A percentile compares a stretch with the other conserved stretches of the same genome.
Conservation (phyloP, 805 yeast species). For the Saccharomyces paradoxus region DNA sequence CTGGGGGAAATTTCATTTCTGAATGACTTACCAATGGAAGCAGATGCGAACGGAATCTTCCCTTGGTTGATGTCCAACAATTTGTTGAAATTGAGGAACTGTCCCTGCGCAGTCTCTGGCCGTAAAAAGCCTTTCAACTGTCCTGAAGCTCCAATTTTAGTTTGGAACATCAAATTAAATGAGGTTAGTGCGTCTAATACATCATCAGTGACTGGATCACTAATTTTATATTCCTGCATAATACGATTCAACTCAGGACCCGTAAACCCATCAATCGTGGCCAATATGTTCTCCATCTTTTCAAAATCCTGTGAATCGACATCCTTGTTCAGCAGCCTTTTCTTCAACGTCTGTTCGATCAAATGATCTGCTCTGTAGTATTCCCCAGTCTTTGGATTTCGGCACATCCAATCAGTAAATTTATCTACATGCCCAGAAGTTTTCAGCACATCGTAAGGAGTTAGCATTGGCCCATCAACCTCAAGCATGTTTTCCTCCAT, state of each 20-base stretch:
- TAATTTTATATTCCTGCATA: conserved; percentile 72
- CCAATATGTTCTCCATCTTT: conserved; percentile 90
- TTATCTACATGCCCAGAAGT: conserved; percentile 99
- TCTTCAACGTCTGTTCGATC: conserved; percentile 94
- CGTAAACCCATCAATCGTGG: conserved; percentile 90
- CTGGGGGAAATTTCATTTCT: conserved; percentile 98
- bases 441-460: conserved; percentile 95
- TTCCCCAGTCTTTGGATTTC: conserved; percentile 91
- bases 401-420: conserved; percentile 99
- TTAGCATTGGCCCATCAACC: conserved; percentile 95
- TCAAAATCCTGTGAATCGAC: conserved; percentile 83
- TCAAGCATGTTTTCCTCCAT: conserved; percentile 98
- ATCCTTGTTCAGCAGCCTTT: conserved; percentile 83
- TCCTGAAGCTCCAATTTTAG: conserved; percentile 98
- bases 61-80: conserved; percentile 89
- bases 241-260: conserved; percentile 88
- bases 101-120: conserved; percentile 99
- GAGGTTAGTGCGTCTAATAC: conserved; percentile 82
- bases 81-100: conserved; percentile 90
- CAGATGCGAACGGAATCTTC: conserved; percentile 99
- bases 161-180: conserved; percentile 97
- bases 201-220: conserved; percentile 86
- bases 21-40: conserved; percentile 96
- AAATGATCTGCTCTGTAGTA: conserved; percentile 97
- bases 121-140: conserved; percentile 88